Conservation (phyloP, 331 rosid species). For the Quercus phellos region DNA sequence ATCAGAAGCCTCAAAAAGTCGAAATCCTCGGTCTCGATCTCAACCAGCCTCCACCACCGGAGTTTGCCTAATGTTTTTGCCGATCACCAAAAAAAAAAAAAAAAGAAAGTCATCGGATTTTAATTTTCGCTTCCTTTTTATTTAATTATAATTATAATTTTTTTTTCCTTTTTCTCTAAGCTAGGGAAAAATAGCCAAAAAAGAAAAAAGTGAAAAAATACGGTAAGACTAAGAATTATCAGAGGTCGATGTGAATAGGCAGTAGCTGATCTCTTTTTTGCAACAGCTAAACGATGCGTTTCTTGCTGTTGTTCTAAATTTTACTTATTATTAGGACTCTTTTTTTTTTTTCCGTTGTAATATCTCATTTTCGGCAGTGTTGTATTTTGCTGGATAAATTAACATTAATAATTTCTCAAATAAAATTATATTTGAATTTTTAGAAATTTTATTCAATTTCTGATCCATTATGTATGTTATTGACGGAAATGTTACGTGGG, state of each 20-base stretch:
- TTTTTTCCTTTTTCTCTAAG: constrained; percentile 7
- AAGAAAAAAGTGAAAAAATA: neutral
- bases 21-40: constrained; percentile 57
- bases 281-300: constrained; percentile 42
- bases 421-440: neutral
- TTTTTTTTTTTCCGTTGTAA: constrained; percentile 24
- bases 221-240: neutral
- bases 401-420: neutral
- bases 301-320: constrained; percentile 43
- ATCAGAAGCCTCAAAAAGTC: constrained; percentile 18
- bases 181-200: constrained; percentile 11
- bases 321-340: constrained; percentile 3
- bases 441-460: neutral
- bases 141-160: constrained; percentile 5
- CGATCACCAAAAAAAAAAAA: neutral
- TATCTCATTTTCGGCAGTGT: constrained; percentile 7
- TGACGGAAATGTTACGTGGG: neutral
- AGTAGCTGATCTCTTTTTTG: constrained; percentile 45
- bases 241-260: constrained; percentile 42
- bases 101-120: neutral
- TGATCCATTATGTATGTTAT: neutral
- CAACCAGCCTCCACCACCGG: constrained; percentile 63
- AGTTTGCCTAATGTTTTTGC: constrained; percentile 36
- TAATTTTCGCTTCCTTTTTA: neutral
- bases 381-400: constrained; percentile 8